Evolutionary conservation across 345 rosid genomes (phyloP).

Genomic region (Eucalyptus melliodora): DNA sequence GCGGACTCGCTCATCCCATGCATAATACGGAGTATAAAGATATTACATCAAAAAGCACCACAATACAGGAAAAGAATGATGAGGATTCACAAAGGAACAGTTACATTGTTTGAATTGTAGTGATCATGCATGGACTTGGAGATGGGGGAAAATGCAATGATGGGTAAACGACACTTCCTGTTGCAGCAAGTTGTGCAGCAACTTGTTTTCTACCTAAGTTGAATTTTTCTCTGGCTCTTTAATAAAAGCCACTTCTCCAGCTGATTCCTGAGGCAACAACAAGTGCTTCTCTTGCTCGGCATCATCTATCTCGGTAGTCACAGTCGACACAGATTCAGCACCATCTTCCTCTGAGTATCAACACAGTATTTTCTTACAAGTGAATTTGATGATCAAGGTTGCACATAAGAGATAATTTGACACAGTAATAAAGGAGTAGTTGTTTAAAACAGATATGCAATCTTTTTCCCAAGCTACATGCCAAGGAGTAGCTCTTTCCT

Average conservation of each 20-base stretch:
- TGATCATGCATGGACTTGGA: neutral
- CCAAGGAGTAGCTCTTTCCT: neutral
- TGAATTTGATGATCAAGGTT: neutral
- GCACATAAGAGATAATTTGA: neutral
- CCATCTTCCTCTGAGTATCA: constrained; percentile 30
- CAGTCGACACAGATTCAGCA: constrained; percentile 20
- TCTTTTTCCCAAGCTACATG: neutral
- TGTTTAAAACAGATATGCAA: neutral
- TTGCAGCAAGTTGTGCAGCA: neutral
- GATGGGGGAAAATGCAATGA: neutral
- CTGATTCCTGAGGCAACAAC: constrained; percentile 14
- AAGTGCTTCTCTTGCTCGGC: constrained; percentile 39
- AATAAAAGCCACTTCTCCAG: constrained; percentile 37
- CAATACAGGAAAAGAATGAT: neutral
- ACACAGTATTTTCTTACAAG: neutral
- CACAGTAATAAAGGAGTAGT: neutral
- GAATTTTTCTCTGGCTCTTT: constrained; percentile 12
- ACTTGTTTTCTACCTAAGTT: neutral
- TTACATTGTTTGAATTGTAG: neutral
- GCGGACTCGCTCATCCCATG: neutral
- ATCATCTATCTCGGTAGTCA: constrained; percentile 35
- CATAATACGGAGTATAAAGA: neutral
- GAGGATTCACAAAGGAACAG: neutral
- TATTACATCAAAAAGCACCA: neutral
- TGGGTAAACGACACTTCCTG: neutral